Percentiles rank a stretch among this genome's conserved stretches.
Evolutionary conservation across 202 grass and related monocot genomes (phyloP).

Genomic region (Carex arenaria): DNA sequence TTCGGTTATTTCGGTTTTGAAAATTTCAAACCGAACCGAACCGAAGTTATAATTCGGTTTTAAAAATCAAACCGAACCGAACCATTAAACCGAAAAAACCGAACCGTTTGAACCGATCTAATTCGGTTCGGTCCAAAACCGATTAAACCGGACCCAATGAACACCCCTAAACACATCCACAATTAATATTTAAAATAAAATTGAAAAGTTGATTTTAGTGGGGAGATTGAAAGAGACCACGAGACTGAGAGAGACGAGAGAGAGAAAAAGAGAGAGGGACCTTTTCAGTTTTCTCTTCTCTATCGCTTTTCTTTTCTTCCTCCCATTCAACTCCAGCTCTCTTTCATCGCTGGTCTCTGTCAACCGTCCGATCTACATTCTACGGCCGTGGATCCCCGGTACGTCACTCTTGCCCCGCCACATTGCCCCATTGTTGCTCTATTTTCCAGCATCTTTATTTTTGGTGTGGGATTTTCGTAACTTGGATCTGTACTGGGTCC

Average conservation of each 20-base stretch:
- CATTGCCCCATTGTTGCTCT: slow-evolving; percentile 21
- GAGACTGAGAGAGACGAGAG: not conserved
- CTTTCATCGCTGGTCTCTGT: slow-evolving; percentile 47
- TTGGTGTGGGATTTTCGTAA: slow-evolving; percentile 6
- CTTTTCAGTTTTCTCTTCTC: slow-evolving; percentile 29
- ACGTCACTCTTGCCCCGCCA: not conserved
- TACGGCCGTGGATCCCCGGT: slow-evolving; percentile 29
- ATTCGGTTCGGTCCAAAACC: too few relatives aligned
- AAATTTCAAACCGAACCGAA: too few relatives aligned
- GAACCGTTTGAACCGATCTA: too few relatives aligned
- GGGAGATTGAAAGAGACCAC: slow-evolving; percentile 26
- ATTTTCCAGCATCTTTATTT: slow-evolving; percentile 20
- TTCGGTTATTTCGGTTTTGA: too few relatives aligned
- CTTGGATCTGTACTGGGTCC: slow-evolving; percentile 32
- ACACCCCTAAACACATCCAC: not conserved
- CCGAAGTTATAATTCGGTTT: too few relatives aligned
- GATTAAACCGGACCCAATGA: too few relatives aligned
- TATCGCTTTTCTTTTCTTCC: not conserved
- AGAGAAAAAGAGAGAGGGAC: slow-evolving; percentile 26
- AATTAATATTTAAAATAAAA: slow-evolving; percentile 40
- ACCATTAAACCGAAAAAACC: too few relatives aligned
- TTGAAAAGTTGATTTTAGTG: slow-evolving; percentile 26
- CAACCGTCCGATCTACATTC: slow-evolving; percentile 28
- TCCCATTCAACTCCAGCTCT: slow-evolving; percentile 17
- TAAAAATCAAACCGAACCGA: too few relatives aligned